A percentile compares a stretch with the other conserved stretches of the same genome.
phyloP scores from a whole-genome alignment of 129 eudicot species.

The Centrapalus pauciflorus region DNA sequence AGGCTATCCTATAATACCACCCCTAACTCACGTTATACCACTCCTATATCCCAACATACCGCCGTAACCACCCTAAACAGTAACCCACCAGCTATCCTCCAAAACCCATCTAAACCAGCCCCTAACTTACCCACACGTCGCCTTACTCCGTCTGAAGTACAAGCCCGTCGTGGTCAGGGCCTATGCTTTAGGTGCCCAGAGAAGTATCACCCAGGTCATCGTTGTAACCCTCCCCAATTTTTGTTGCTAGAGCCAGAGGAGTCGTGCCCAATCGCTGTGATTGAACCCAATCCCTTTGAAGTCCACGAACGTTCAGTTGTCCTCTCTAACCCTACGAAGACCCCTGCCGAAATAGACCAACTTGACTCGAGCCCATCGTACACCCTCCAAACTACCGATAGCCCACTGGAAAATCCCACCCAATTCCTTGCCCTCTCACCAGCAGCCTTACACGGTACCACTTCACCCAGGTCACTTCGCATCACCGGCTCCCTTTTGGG shows the following conservation, averaged over 20 bases:
- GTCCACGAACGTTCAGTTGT: no score
- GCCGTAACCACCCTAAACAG: no score
- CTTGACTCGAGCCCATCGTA: no score
- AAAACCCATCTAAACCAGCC: background rate
- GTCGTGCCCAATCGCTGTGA: no score
- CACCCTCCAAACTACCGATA: no score
- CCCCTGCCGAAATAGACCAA: no score
- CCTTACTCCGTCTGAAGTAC: background rate
- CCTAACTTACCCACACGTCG: background rate
- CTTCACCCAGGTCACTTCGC: background rate
- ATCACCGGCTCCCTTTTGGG: background rate
- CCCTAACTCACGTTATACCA: no score
- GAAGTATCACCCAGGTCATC: background rate
- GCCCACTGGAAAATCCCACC: no score
- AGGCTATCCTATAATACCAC: background rate
- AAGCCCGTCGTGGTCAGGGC: background rate
- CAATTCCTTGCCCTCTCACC: background rate
- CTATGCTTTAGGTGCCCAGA: background rate
- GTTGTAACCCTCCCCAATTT: background rate
- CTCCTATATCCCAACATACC: background rate
- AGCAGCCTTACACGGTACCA: background rate
- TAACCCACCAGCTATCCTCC: no score
- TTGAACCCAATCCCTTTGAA: no score
- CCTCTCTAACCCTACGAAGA: no score
- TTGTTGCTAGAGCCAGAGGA: no score